Conservation (phyloP, 345 rosid species). For the Ceriops decandra region DNA sequence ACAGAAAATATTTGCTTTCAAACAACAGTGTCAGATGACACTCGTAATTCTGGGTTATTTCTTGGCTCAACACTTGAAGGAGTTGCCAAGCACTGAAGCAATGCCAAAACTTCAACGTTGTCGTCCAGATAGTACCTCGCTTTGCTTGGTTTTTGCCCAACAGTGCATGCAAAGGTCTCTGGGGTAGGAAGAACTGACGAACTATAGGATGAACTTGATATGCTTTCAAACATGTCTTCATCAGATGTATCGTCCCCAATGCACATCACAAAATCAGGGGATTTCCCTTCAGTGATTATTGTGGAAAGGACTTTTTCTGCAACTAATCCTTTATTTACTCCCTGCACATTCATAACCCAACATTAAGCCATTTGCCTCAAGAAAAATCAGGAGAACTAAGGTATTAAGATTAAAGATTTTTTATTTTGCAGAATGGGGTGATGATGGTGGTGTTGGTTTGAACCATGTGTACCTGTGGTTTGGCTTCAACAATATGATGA, state of each 20-base stretch:
- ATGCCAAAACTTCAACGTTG: conserved; percentile 19
- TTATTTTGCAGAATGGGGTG: too few relatives aligned
- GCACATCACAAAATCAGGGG: conserved; percentile 30
- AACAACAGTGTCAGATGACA: neutral
- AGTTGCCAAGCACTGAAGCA: conserved; percentile 22
- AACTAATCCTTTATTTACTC: conserved; percentile 28
- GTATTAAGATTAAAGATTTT: neutral
- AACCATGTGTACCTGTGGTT: conserved; percentile 47
- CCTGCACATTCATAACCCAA: conserved; percentile 18
- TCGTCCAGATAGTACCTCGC: conserved; percentile 32
- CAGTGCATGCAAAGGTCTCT: conserved; percentile 29
- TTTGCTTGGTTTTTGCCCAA: conserved; percentile 34
- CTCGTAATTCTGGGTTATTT: neutral
- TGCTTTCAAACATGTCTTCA: conserved; percentile 33
- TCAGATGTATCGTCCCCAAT: conserved; percentile 32
- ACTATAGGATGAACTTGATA: conserved; percentile 10
- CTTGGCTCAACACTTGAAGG: conserved; percentile 10
- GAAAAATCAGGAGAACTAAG: neutral
- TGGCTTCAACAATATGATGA: conserved; percentile 58
- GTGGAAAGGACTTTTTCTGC: conserved; percentile 25
- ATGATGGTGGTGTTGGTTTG: neutral
- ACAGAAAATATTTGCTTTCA: neutral
- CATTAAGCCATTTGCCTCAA: conserved; percentile 1
- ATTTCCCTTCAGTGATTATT: conserved; percentile 15
- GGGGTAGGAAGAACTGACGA: conserved; percentile 13